Conservation (phyloP, 169 alveolate species). For the Eimeria necatrix region DNA sequence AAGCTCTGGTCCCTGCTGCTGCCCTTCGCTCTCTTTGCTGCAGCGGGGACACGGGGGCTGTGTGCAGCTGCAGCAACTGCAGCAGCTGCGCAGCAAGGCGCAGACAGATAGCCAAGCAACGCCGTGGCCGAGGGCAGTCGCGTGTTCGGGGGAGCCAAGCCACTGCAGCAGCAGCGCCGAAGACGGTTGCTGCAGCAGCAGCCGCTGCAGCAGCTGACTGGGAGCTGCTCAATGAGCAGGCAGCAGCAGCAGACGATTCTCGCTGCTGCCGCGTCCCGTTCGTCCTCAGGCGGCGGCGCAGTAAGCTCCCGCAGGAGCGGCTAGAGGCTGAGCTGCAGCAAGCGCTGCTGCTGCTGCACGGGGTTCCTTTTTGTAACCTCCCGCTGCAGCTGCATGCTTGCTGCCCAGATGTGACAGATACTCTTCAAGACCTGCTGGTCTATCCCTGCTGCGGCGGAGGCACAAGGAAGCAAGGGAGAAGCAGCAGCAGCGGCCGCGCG, state of each 20-base stretch:
- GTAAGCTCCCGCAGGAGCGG: constrained; percentile 49
- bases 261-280: constrained; percentile 69
- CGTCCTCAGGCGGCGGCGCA: constrained; percentile 49
- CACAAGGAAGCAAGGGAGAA: not conserved
- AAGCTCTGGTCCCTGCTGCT: constrained; percentile 68
- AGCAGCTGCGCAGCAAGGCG: constrained; percentile 60
- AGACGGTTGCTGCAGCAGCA: constrained; percentile 44
- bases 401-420: constrained; percentile 23
- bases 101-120: constrained; percentile 11
- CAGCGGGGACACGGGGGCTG: constrained; percentile 52
- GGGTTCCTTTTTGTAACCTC: constrained; percentile 13
- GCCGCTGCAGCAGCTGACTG: constrained; percentile 55
- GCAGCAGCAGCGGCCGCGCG: constrained; percentile 60
- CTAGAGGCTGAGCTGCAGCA: constrained; percentile 65
- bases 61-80: constrained; percentile 70
- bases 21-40: constrained; percentile 56
- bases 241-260: constrained; percentile 70
- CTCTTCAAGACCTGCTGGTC: constrained; percentile 53
- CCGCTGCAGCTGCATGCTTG: constrained; percentile 55
- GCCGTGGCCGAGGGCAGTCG: not conserved
- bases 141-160: not conserved
- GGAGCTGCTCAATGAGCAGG: constrained; percentile 45
- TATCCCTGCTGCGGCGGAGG: constrained; percentile 69
- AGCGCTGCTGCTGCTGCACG: constrained; percentile 67
- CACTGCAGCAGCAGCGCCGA: not conserved